phyloP scores from a whole-genome alignment of 352 stramenopile genomes.

The Peronosclerospora sorghi region DNA sequence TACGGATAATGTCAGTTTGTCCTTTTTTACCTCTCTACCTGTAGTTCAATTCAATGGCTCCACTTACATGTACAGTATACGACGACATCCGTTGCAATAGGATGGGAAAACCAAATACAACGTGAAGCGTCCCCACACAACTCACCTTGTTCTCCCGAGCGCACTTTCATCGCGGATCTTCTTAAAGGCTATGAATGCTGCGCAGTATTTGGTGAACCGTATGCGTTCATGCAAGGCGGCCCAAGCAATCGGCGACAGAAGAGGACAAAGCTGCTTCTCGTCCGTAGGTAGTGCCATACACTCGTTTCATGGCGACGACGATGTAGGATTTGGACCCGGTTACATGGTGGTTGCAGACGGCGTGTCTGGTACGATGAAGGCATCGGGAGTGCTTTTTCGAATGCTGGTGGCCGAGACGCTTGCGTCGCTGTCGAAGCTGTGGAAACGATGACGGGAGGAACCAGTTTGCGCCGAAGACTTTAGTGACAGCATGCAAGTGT shows the following conservation, averaged over 20 bases:
- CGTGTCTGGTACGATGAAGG: conserved; percentile 79
- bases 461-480: conserved; percentile 54
- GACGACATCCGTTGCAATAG: conserved; percentile 16
- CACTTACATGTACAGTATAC: conserved; percentile 4
- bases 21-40: background rate
- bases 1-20: conserved; percentile 16
- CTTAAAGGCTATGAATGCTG: conserved; percentile 36
- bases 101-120: conserved; percentile 10
- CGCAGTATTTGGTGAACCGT: conserved; percentile 57
- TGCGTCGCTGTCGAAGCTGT: conserved; percentile 49
- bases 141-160: background rate
- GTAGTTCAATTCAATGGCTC: conserved; percentile 1
- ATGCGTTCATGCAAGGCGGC: conserved; percentile 64
- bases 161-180: background rate
- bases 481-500: conserved; percentile 46
- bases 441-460: conserved; percentile 43
- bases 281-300: conserved; percentile 68
- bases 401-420: conserved; percentile 75
- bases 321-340: conserved; percentile 66
- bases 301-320: conserved; percentile 80
- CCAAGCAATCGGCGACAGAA: conserved; percentile 26
- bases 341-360: conserved; percentile 84
- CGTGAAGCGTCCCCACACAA: background rate
- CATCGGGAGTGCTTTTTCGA: conserved; percentile 63
- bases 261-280: conserved; percentile 39